Evolutionary conservation across 148 eudicot species (phyloP).

Genomic region (Persicaria tinctoria): DNA sequence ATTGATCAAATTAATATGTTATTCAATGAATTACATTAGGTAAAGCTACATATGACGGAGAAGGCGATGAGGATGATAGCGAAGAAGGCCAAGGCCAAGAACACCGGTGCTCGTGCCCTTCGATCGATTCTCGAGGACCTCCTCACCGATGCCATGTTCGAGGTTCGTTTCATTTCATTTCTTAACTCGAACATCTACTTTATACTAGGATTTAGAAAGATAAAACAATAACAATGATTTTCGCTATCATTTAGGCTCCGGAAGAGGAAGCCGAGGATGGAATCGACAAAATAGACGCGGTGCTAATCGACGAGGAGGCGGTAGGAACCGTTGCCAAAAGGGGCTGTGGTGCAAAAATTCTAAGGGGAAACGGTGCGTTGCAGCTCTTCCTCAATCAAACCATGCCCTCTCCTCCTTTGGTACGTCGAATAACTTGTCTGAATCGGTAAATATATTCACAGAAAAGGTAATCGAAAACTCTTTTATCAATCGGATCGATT

Average conservation of each 20-base stretch:
- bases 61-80: slow-evolving; percentile 49
- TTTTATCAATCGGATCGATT: too few relatives aligned
- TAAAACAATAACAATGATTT: not conserved
- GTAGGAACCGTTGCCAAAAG: slow-evolving; percentile 32
- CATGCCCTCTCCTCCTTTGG: not conserved
- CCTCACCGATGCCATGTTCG: slow-evolving; percentile 59
- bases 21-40: slow-evolving; percentile 23
- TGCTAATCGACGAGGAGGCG: slow-evolving; percentile 46
- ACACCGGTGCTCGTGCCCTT: slow-evolving; percentile 68
- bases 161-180: slow-evolving; percentile 26
- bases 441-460: not conserved
- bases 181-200: not conserved
- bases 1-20: not conserved
- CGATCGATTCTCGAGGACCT: slow-evolving; percentile 52
- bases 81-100: slow-evolving; percentile 48
- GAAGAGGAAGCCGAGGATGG: slow-evolving; percentile 33
- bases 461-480: too few relatives aligned
- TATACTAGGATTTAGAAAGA: not conserved
- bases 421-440: not conserved
- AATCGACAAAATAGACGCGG: slow-evolving; percentile 24
- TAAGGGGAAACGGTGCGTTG: slow-evolving; percentile 30
- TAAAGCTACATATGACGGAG: slow-evolving; percentile 45
- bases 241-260: slow-evolving; percentile 22
- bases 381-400: slow-evolving; percentile 23
- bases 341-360: slow-evolving; percentile 46